phyloP scores from a whole-genome alignment of 371 early-diverging fungal species.

The Enterocytospora artemiae region DNA sequence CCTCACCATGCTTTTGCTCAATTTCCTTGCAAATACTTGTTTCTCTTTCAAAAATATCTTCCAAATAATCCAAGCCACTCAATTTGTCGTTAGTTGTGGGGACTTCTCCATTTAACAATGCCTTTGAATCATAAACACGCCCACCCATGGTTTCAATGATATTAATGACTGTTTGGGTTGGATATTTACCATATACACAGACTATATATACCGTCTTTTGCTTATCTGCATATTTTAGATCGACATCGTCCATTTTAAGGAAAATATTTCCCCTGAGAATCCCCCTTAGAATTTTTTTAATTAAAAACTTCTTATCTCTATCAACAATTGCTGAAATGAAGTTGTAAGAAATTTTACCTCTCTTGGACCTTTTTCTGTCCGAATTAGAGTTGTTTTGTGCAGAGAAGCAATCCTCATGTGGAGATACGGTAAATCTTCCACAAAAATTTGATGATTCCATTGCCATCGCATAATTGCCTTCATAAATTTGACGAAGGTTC shows the following conservation, averaged over 20 bases:
- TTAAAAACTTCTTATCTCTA: slow-evolving; percentile 43
- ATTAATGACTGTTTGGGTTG: slow-evolving; percentile 39
- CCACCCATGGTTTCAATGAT: slow-evolving; percentile 53
- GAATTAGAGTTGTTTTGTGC: too few species aligned
- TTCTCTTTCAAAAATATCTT: slow-evolving; percentile 33
- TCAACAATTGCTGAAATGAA: slow-evolving; percentile 55
- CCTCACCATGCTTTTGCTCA: slow-evolving; percentile 24
- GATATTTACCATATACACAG: slow-evolving; percentile 52
- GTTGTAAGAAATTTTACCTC: slow-evolving; percentile 36
- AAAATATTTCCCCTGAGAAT: slow-evolving; percentile 52
- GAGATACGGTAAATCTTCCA: slow-evolving; percentile 19
- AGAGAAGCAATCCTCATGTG: too few species aligned
- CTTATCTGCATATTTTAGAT: slow-evolving; percentile 13
- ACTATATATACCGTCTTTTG: slow-evolving; percentile 51
- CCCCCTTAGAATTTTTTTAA: slow-evolving; percentile 47
- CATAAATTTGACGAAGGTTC: slow-evolving; percentile 14
- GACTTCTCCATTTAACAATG: background rate
- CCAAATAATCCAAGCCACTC: slow-evolving; percentile 15
- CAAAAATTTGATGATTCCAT: slow-evolving; percentile 44
- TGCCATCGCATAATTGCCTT: slow-evolving; percentile 51
- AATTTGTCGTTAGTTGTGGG: background rate
- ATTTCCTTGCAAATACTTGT: slow-evolving; percentile 44
- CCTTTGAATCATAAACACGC: slow-evolving; percentile 37
- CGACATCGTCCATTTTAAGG: slow-evolving; percentile 41
- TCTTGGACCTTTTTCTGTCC: too few species aligned